Evolutionary conservation across 805 yeast genomes (phyloP), one percentile per base, ranked within the genome.

Genomic region (Suhomyces vadensis): DNA sequence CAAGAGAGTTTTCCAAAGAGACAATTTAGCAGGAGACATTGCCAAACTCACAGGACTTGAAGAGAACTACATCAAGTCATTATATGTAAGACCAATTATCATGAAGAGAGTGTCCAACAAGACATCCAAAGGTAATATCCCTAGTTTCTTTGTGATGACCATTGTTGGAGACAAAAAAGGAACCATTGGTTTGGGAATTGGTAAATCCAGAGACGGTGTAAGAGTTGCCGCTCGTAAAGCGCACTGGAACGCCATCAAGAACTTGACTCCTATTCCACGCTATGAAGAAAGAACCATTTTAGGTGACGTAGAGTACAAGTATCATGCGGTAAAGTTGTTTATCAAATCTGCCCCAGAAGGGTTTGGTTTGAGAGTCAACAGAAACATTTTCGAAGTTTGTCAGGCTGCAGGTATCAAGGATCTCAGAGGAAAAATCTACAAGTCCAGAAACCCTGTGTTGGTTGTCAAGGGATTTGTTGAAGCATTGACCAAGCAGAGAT

Each of bases 121-220:
- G 75, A 92, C 97, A 2, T 82, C 89, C 31, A 87, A 88, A 73
- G 97, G 97, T 63, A 90, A 89, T 63, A 87, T 87, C 52, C 81
- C 85, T 41, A 79, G 88, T 31, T 84, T 81, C 63, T 92, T 87
- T 65, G 85, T 90, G 0, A 65, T 94, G 50, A 92, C 90, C 10
- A 86, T 90, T 27, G 97, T 87, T 11, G 99, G 99, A 38, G 96
- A 94, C 66, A 78, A 83, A 43, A 86, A 87, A 52, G 99, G 99
- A 51, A 86, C 89, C 85, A 75, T 94, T 47, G 98, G 98, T 27
- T 73, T 91, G 39, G 99, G 98, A 39, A 95, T 90, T 65, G 99
- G 98, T 50, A 88, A 87, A 60, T 92, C 94, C 49, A 75, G 89
- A 53, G 83, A 79, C 44, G 88, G 85, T 47, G 78, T 85, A 69